A percentile compares a stretch with the other conserved stretches of the same genome.
phyloP scores from a whole-genome alignment of 2,329 filamentous ascomycete species.

The Hypoxylon sp. region DNA sequence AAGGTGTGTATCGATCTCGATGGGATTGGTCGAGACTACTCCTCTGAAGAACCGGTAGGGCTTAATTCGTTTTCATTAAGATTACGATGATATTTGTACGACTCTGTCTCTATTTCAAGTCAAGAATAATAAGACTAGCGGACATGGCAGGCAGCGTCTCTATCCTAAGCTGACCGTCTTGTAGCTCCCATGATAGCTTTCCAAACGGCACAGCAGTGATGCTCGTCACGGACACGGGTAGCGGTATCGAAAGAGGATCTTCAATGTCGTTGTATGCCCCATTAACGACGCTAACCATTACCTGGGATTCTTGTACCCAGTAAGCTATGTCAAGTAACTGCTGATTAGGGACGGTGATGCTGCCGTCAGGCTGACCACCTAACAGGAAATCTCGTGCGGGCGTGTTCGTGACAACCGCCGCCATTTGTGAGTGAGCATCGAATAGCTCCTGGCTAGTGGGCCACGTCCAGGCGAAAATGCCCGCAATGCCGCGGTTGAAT shows the following conservation, averaged over 20 bases:
- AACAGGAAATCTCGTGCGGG: constrained; percentile 60
- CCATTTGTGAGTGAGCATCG: constrained; percentile 58
- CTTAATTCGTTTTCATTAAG: background rate
- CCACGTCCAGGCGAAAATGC: constrained; percentile 63
- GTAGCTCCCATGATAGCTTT: constrained; percentile 47
- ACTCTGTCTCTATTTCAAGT: constrained; percentile 30
- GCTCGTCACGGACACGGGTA: constrained; percentile 40
- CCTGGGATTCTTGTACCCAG: constrained; percentile 52
- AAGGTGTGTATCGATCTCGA: background rate
- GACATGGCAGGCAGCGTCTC: constrained; percentile 53
- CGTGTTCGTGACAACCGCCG: constrained; percentile 55
- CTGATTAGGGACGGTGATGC: constrained; percentile 22
- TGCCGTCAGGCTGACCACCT: constrained; percentile 48
- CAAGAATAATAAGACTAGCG: constrained; percentile 55
- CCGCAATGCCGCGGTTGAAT: constrained; percentile 63
- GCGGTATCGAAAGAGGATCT: constrained; percentile 32
- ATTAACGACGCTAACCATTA: constrained; percentile 59
- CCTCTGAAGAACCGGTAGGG: background rate
- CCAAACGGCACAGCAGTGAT: constrained; percentile 49
- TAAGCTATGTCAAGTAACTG: constrained; percentile 56
- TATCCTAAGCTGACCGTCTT: constrained; percentile 46
- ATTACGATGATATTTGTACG: constrained; percentile 3
- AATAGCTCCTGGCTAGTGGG: constrained; percentile 58
- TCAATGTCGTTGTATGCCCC: constrained; percentile 46
- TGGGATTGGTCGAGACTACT: background rate